Evolutionary conservation across 345 rosid species (phyloP).

Genomic region (Laguncularia racemosa): DNA sequence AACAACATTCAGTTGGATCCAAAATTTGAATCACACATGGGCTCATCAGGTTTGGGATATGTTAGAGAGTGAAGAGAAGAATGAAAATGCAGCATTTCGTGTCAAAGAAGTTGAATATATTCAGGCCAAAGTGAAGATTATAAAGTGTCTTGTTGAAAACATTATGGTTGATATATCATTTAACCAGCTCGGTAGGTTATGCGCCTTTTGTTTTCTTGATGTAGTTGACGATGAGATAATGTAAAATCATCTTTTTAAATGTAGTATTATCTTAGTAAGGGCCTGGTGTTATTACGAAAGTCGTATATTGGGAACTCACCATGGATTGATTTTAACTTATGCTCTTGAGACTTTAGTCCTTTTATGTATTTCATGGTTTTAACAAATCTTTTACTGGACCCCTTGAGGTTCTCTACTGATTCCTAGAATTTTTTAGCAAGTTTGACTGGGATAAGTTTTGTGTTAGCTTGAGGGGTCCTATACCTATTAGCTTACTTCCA

Average conservation of each 20-base stretch:
- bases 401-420: slow-evolving; percentile 94
- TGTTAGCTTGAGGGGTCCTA: slow-evolving; percentile 97
- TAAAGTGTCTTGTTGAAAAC: slow-evolving; percentile 96
- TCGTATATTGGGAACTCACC: slow-evolving; percentile 98
- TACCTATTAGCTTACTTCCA: slow-evolving; percentile 74
- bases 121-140: slow-evolving; percentile 94
- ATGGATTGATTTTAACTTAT: slow-evolving; percentile 96
- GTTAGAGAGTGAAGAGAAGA: slow-evolving; percentile 87
- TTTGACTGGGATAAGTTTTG: slow-evolving; percentile 99
- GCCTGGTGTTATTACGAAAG: slow-evolving; percentile 99
- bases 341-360: slow-evolving; percentile 96
- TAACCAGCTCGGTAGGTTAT: slow-evolving; percentile 96
- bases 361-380: slow-evolving; percentile 93
- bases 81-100: slow-evolving; percentile 73
- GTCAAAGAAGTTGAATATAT: slow-evolving; percentile 98
- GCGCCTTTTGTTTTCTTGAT: slow-evolving; percentile 97
- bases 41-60: slow-evolving; percentile 91
- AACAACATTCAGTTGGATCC: slow-evolving; percentile 68
- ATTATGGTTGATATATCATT: slow-evolving; percentile 97
- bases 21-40: slow-evolving; percentile 75
- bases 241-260: slow-evolving; percentile 84
- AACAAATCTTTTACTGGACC: slow-evolving; percentile 90
- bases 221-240: slow-evolving; percentile 89
- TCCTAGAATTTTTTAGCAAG: slow-evolving; percentile 99
- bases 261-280: slow-evolving; percentile 90